Base-by-base conservation (phyloP, 306 rosid species). In the Begonia fuchsioides region DNA sequence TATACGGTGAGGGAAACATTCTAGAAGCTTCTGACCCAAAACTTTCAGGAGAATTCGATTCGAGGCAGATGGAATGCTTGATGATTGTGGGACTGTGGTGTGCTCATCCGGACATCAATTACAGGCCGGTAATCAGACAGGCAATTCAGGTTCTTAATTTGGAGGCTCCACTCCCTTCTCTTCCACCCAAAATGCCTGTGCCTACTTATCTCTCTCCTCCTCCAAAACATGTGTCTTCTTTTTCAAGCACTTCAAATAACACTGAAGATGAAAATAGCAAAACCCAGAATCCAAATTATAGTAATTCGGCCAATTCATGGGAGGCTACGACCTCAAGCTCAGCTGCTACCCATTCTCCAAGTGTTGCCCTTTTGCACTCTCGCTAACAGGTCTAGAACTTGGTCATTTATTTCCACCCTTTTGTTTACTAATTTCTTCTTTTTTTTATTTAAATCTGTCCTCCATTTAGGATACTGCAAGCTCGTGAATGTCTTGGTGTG, bases 71-170 rank as follows among this genome's bases (percentile, higher is more conserved):
- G 59, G 19, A 53, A 17, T 39, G 66, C 15, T 20, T 72, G 32
- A 49, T 72, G 48, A 14, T 43, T n/a, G 61, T 67, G 11, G 64
- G 77, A 8, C 38, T 72, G 9, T 67, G 73, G 77, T 67, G 73
- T 55, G 72, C 59, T 54, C 60, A 62, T 40, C 64, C 67, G 8
- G 70, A 72, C 48, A 15, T 11, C 15, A 17, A 10, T 3, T 10
- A 9, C 5, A 72, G 78, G 49, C 70, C 78, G 9, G 54, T 64
- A 6, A 67, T 62, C 2, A 72, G 57, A 40, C 73, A 72, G 55
- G 70, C 59, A 8, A 52, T 58, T 44, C 52, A 49, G 1, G 66
- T 62, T 11, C 63, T 72, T 2, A 55, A 62, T 59, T 64, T 51
- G 9, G 58, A 64, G 44, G 57, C 69, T 1, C 53, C 58, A 15